Evolutionary conservation across 2,329 filamentous ascomycete genomes (phyloP), one percentile per base, ranked within the genome.

Genomic region (Phaeosphaeria sp.): DNA sequence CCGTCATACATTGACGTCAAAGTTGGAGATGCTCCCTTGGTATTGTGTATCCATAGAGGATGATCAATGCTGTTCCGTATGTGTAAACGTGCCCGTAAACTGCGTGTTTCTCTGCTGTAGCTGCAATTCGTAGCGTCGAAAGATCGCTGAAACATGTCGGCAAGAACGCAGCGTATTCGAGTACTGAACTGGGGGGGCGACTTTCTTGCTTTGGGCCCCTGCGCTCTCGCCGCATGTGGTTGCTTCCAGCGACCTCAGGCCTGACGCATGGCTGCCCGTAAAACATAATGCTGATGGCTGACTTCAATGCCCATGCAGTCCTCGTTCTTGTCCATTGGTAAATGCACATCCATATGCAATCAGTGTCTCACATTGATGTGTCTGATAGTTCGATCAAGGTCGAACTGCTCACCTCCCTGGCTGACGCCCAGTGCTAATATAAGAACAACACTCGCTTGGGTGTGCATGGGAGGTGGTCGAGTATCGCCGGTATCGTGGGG

Each of bases 1-100:
- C 52, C 52, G 45, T 45, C 25, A 54, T 43, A 49, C 52, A 49
- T 54, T n/a, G 46, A 49, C 45, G 36, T 49, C 36, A 44, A 42
- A 25, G 40, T 22, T 47, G 8, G n/a, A 21, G 8, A 18, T 13
- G 30, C 30, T 36, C 30, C 17, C 17, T 22, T 13, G 22, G 24
- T 45, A 18, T 30, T 21, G 2, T 17, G 11, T 40, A n/a, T 11
- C 45, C 22, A 24, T 17, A 7, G 17, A 8, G 7, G 45, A 24
- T 27, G 8, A n/a, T 24, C n/a, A 15, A n/a, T 47, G 8, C 11
- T 27, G 45, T 24, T 40, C 25, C 8, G 17, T 33, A 21, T 53
- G 22, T 9, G 17, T 11, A n/a, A n/a, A 8, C 42, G 17, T n/a
- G n/a, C n/a, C n/a, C n/a, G n/a, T n/a, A n/a, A n/a, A n/a, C n/a